Evolutionary conservation across 352 stramenopile genomes (phyloP).

Genomic region (Phytophthora sp.): DNA sequence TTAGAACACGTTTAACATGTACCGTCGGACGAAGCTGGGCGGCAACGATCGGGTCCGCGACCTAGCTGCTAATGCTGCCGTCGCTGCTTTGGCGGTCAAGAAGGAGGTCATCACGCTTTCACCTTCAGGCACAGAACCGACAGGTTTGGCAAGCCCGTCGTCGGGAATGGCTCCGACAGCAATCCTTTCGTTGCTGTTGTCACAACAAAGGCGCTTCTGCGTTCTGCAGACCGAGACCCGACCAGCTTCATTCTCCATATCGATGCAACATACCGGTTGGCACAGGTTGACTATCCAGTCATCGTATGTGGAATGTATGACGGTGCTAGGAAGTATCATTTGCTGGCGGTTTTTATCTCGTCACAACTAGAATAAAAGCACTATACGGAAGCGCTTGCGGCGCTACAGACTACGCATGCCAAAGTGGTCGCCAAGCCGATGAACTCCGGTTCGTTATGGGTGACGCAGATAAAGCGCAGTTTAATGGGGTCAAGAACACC

Average conservation of each 20-base stretch:
- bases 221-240: background rate
- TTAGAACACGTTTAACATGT: slow-evolving; percentile 9
- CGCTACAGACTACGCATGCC: background rate
- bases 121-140: background rate
- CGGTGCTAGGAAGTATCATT: background rate
- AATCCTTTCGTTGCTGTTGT: background rate
- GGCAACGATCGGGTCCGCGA: background rate
- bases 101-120: background rate
- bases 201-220: background rate
- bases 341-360: background rate
- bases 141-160: background rate
- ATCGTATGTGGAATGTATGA: background rate
- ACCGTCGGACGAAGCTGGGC: background rate
- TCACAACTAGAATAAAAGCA: slow-evolving; percentile 4
- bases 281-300: background rate
- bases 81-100: background rate
- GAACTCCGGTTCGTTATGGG: slow-evolving; percentile 1
- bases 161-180: background rate
- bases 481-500: background rate
- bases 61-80: background rate
- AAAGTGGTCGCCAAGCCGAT: background rate
- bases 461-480: slow-evolving; percentile 13
- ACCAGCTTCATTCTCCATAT: background rate
- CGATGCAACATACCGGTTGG: background rate
- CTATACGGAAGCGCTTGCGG: slow-evolving; percentile 3